A percentile compares a stretch with the other conserved stretches of the same genome.
Evolutionary conservation across 148 eudicot genomes (phyloP).

Genomic region (Persicaria maculosa): DNA sequence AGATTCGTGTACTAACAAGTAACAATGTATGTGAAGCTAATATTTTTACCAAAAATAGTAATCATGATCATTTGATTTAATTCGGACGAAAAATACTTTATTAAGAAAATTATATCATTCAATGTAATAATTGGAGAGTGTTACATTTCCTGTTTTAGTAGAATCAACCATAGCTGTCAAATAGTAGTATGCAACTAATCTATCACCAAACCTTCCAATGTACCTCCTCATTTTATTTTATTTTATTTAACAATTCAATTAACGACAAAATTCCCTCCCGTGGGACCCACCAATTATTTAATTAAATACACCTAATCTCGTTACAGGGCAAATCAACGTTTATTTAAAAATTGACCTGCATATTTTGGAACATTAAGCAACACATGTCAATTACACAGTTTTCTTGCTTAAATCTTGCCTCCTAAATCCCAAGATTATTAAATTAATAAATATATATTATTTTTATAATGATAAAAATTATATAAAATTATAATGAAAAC

Average conservation of each 20-base stretch:
- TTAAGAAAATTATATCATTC: neutral
- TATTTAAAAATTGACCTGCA: slow-evolving; percentile 2
- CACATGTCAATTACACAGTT: neutral
- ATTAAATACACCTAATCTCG: neutral
- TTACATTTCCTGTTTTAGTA: neutral
- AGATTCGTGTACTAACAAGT: no score
- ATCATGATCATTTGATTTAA: no score
- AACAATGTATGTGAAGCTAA: no score
- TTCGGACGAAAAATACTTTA: no score
- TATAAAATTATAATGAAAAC: no score
- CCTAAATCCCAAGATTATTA: neutral
- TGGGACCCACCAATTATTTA: slow-evolving; percentile 2
- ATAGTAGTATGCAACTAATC: neutral
- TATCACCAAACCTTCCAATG: neutral
- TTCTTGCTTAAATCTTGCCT: neutral
- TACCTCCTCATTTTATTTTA: neutral
- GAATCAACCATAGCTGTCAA: neutral
- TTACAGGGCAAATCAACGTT: neutral
- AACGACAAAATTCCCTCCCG: neutral
- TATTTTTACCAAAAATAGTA: no score
- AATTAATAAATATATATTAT: no score
- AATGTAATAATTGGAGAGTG: neutral
- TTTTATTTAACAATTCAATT: neutral
- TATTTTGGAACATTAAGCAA: neutral
- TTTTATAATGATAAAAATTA: no score